Percentiles rank a stretch among this genome's conserved stretches.
Conservation (phyloP, 345 rosid genomes). For the Combretum micranthum region DNA sequence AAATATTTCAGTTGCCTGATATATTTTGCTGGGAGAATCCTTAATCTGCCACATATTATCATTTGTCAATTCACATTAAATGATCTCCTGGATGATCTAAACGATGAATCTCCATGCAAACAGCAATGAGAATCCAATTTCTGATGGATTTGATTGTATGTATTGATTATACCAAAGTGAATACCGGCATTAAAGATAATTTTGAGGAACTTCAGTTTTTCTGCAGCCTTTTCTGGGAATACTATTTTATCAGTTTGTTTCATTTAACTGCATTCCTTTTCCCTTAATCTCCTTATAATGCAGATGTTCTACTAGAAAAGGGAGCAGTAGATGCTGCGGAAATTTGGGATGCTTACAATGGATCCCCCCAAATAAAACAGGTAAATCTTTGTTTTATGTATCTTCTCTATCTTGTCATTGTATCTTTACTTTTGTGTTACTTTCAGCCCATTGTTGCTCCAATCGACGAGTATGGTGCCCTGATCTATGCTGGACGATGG, state of each 20-base stretch:
- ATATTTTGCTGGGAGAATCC: neutral
- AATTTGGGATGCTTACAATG: constrained; percentile 75
- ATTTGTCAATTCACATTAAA: too few relatives aligned
- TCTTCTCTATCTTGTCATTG: neutral
- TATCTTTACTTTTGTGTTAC: constrained; percentile 4
- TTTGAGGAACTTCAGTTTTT: too few relatives aligned
- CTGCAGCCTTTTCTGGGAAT: too few relatives aligned
- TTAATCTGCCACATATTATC: too few relatives aligned
- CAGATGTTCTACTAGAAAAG: constrained; percentile 75
- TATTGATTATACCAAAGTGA: too few relatives aligned
- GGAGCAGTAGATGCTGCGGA: constrained; percentile 74
- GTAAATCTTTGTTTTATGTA: constrained; percentile 22
- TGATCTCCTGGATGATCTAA: too few relatives aligned
- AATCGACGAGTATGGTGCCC: constrained; percentile 79
- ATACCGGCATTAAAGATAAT: too few relatives aligned
- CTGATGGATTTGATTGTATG: too few relatives aligned
- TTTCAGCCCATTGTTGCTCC: constrained; percentile 59
- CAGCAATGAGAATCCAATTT: too few relatives aligned
- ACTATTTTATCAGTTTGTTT: too few relatives aligned
- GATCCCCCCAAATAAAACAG: constrained; percentile 69
- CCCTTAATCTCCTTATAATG: constrained; percentile 6
- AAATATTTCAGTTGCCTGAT: constrained; percentile 1
- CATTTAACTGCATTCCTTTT: neutral
- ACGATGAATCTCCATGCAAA: too few relatives aligned
- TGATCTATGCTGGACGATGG: constrained; percentile 93